Conservation (phyloP, 2,329 filamentous ascomycete species). For the Endothia cerciana region DNA sequence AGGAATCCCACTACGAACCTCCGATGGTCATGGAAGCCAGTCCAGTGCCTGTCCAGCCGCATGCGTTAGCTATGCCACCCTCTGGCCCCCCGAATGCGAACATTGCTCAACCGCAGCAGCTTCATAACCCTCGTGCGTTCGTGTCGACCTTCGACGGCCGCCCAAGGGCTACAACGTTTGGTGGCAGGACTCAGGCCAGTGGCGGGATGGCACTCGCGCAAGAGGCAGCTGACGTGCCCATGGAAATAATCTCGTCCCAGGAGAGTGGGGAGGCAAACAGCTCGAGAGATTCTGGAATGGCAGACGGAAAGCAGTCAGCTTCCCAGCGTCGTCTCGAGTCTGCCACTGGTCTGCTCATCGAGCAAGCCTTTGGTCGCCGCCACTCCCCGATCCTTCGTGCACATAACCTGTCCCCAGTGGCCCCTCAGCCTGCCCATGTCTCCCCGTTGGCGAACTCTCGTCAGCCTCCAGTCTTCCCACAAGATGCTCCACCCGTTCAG, state of each 20-base stretch:
- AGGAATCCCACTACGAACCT: constrained; percentile 42
- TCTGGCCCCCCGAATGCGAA: constrained; percentile 19
- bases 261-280: constrained; percentile 48
- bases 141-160: background rate
- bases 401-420: constrained; percentile 73
- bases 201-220: constrained; percentile 32
- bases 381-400: constrained; percentile 70
- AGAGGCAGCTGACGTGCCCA: constrained; percentile 27
- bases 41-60: constrained; percentile 27
- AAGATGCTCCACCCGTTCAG: constrained; percentile 38
- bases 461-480: constrained; percentile 38
- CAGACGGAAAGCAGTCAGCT: constrained; percentile 39
- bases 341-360: constrained; percentile 42
- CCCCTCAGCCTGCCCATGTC: constrained; percentile 75
- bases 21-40: constrained; percentile 36
- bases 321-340: constrained; percentile 34
- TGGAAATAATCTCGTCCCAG: constrained; percentile 39
- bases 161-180: background rate
- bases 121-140: constrained; percentile 3
- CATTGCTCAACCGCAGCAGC: constrained; percentile 23
- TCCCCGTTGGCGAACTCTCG: constrained; percentile 58
- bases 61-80: constrained; percentile 23
- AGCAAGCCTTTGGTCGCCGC: constrained; percentile 45
- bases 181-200: background rate
- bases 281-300: constrained; percentile 46